Evolutionary conservation across 164 flowering plant genomes (phyloP).

Genomic region (Annona squamosa): DNA sequence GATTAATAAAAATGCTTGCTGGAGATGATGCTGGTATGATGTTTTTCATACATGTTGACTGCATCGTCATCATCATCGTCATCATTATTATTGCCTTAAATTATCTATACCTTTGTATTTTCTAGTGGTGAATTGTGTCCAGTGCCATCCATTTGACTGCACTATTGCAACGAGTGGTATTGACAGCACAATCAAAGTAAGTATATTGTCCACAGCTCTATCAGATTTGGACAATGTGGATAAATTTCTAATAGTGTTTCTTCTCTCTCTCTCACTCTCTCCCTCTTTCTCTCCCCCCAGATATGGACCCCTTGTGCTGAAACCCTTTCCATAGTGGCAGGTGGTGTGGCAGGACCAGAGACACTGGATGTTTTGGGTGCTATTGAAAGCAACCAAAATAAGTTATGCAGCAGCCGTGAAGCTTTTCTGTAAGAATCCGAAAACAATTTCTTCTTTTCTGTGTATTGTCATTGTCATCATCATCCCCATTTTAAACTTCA

Average conservation of each 20-base stretch:
- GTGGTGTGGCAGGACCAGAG: constrained; percentile 71
- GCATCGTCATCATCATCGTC: background rate
- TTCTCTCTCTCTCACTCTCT: no score
- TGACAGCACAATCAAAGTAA: constrained; percentile 84
- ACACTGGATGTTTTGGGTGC: constrained; percentile 53
- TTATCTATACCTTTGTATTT: constrained; percentile 6
- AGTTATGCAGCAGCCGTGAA: constrained; percentile 54
- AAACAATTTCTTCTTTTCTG: constrained; percentile 4
- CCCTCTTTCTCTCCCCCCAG: constrained; percentile 27
- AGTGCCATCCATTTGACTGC: constrained; percentile 88
- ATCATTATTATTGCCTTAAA: background rate
- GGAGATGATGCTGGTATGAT: constrained; percentile 87
- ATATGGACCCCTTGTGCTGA: constrained; percentile 80
- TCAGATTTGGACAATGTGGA: background rate
- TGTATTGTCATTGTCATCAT: no score
- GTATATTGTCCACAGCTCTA: constrained; percentile 4
- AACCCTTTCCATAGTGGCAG: constrained; percentile 69
- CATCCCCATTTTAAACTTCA: no score
- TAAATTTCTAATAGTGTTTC: constrained; percentile 10
- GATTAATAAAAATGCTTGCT: constrained; percentile 81
- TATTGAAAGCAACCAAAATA: constrained; percentile 77
- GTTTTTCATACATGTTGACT: background rate
- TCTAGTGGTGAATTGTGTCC: constrained; percentile 91
- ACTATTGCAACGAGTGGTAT: constrained; percentile 94
- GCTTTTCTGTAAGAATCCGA: constrained; percentile 45